phyloP scores from a whole-genome alignment of 2,329 filamentous ascomycete species.

The Ciborinia camelliae region DNA sequence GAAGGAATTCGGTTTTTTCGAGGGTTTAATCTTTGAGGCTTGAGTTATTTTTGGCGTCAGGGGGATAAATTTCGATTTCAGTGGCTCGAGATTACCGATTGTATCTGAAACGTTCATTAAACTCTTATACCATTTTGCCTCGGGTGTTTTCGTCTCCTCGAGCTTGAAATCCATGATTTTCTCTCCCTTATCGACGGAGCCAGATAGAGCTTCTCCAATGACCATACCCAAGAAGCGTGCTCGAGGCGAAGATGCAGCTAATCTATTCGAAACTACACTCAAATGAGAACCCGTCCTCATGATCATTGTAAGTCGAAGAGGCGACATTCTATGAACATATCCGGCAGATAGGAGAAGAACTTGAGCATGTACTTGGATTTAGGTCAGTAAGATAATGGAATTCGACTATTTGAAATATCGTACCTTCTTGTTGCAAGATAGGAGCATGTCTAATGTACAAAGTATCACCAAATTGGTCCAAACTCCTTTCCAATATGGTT shows the following conservation, averaged over 20 bases:
- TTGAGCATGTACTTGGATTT: slow-evolving; percentile 68
- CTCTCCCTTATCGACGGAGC: slow-evolving; percentile 58
- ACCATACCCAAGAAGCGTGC: slow-evolving; percentile 85
- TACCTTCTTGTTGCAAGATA: slow-evolving; percentile 84
- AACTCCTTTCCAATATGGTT: slow-evolving; percentile 61
- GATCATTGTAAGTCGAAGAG: slow-evolving; percentile 64
- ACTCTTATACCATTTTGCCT: slow-evolving; percentile 71
- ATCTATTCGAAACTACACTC: slow-evolving; percentile 76
- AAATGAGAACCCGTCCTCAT: slow-evolving; percentile 72
- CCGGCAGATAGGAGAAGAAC: slow-evolving; percentile 73
- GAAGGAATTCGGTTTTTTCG: slow-evolving; percentile 34
- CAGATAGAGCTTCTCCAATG: slow-evolving; percentile 69
- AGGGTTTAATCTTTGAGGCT: slow-evolving; percentile 30
- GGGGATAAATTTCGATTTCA: slow-evolving; percentile 39
- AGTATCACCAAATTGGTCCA: slow-evolving; percentile 77
- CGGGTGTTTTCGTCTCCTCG: slow-evolving; percentile 69
- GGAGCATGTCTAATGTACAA: slow-evolving; percentile 84
- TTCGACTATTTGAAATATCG: slow-evolving; percentile 27
- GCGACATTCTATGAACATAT: slow-evolving; percentile 64
- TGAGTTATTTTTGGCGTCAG: slow-evolving; percentile 23
- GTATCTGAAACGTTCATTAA: slow-evolving; percentile 62
- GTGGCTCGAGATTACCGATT: slow-evolving; percentile 53
- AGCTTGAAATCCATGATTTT: slow-evolving; percentile 79
- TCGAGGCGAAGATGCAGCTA: slow-evolving; percentile 70
- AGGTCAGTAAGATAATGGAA: slow-evolving; percentile 26